These are phyloP conservation scores for Aspergillus floridensis DNA, from an alignment of 2,329 filamentous ascomycete species.

Conservation along the genomic window DNA sequence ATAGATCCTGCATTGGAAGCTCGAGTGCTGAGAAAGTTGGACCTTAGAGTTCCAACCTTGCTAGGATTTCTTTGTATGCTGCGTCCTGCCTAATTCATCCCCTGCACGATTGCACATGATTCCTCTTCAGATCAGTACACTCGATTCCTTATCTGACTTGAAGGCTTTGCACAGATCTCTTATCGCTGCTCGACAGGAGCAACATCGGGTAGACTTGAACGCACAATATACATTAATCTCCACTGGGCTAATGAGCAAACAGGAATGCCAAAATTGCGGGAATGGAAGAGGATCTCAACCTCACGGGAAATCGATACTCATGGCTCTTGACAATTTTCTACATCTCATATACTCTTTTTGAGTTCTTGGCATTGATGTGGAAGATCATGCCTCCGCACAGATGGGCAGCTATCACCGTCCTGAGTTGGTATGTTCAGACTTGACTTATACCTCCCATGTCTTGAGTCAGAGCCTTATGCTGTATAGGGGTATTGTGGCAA, in stretches of 20 bases:
- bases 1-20: constrained; percentile 38
- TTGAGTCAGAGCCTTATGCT: constrained; percentile 12
- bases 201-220: constrained; percentile 46
- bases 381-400: constrained; percentile 42
- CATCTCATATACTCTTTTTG: constrained; percentile 47
- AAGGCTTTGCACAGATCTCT: constrained; percentile 36
- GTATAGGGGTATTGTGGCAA: constrained; percentile 46
- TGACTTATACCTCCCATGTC: constrained; percentile 7
- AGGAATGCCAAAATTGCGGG: constrained; percentile 56
- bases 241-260: constrained; percentile 8
- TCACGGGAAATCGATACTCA: constrained; percentile 48
- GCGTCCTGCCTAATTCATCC: neutral
- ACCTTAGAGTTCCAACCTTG: constrained; percentile 34
- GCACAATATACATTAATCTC: neutral
- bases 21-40: constrained; percentile 38
- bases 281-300: constrained; percentile 50
- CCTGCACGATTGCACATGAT: neutral
- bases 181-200: constrained; percentile 50
- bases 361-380: constrained; percentile 46
- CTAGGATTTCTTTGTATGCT: constrained; percentile 41
- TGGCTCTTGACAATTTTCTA: constrained; percentile 56
- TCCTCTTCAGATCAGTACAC: neutral
- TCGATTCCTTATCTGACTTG: neutral
- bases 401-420: constrained; percentile 45
- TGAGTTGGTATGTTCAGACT: constrained; percentile 38